phyloP scores from a whole-genome alignment of 2,329 filamentous ascomycete species.

The Aspergillus clavatus region DNA sequence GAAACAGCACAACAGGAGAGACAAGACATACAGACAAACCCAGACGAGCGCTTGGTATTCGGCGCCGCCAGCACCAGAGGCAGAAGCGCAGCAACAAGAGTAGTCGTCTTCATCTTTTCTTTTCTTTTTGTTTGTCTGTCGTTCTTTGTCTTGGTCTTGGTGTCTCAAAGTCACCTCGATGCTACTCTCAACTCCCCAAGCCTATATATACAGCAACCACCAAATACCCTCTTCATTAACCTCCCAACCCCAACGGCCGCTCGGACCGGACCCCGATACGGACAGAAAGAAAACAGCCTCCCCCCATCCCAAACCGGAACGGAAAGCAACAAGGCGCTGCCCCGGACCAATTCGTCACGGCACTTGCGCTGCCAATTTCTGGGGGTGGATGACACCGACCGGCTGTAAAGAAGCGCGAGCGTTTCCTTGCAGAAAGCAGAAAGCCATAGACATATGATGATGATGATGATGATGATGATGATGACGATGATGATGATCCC shows the following conservation, averaged over 20 bases:
- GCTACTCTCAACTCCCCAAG: background rate
- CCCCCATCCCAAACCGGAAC: slow-evolving; percentile 3
- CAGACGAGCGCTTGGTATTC: slow-evolving; percentile 10
- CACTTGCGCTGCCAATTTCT: background rate
- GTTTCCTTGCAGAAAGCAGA: no score
- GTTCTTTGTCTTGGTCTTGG: no score
- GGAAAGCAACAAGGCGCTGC: background rate
- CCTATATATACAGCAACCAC: background rate
- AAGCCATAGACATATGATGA: no score
- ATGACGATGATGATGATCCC: no score
- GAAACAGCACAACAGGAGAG: no score
- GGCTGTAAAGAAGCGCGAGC: no score
- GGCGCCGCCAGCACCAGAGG: slow-evolving; percentile 4
- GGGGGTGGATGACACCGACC: background rate
- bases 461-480: no score
- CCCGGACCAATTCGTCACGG: slow-evolving; percentile 11
- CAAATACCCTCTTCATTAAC: no score
- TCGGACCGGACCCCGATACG: slow-evolving; percentile 3
- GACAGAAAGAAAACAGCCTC: background rate
- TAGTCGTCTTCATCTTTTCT: background rate
- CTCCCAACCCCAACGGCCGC: background rate
- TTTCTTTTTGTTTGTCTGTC: background rate
- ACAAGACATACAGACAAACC: slow-evolving; percentile 6
- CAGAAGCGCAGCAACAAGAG: slow-evolving; percentile 5
- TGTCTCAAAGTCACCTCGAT: no score